Percentiles rank a stretch among this genome's conserved stretches.
Conservation (phyloP, 2,329 filamentous ascomycete species). For the Paracoccidioides lutzii region DNA sequence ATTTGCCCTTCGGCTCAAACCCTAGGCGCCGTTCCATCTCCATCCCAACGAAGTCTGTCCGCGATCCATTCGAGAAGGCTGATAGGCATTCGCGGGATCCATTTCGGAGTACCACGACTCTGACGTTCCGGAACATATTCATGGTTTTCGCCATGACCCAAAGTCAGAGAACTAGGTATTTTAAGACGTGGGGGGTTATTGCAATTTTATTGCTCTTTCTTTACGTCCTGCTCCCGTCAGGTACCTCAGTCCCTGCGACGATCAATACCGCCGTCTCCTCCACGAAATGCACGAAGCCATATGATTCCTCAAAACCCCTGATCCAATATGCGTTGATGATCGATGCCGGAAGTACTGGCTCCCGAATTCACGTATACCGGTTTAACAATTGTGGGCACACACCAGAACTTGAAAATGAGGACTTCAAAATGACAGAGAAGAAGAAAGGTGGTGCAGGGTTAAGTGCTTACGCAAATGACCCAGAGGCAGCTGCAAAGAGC, state of each 20-base stretch:
- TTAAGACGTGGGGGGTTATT: constrained; percentile 50
- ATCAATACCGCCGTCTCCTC: constrained; percentile 20
- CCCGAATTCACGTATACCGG: constrained; percentile 94
- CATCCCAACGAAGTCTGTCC: constrained; percentile 30
- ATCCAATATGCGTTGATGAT: constrained; percentile 98
- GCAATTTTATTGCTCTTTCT: constrained; percentile 46
- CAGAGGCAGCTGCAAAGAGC: constrained; percentile 76
- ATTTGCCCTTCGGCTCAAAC: constrained; percentile 35
- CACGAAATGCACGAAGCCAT: constrained; percentile 69
- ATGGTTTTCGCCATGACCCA: constrained; percentile 44
- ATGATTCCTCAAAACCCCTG: constrained; percentile 78
- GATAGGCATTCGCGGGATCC: constrained; percentile 29
- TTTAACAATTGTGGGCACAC: constrained; percentile 97
- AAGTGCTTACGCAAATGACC: constrained; percentile 76
- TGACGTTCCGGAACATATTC: constrained; percentile 29
- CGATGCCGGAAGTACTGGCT: constrained; percentile 93
- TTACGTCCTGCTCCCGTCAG: constrained; percentile 39
- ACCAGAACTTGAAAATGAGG: constrained; percentile 85
- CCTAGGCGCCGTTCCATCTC: constrained; percentile 43
- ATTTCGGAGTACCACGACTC: constrained; percentile 21
- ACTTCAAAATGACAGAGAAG: constrained; percentile 89
- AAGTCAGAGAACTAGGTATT: constrained; percentile 45
- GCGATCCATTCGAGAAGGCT: constrained; percentile 36
- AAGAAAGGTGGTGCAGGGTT: constrained; percentile 64
- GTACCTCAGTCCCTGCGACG: constrained; percentile 8